Conservation (phyloP, 495 filamentous ascomycete species). For the Hypoxylon perforatum region DNA sequence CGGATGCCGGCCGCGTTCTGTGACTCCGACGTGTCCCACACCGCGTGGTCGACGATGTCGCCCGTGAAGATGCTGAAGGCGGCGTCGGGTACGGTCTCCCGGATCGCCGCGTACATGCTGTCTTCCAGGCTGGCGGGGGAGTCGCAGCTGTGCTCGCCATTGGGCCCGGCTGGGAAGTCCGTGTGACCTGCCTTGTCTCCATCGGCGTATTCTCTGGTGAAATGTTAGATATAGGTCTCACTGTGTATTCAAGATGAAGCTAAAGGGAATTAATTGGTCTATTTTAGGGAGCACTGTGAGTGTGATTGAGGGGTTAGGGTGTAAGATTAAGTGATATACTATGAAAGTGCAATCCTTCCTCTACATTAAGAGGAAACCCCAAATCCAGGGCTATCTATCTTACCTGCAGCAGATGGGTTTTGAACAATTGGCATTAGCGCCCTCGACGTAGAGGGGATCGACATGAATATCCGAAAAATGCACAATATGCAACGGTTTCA, state of each 20-base stretch:
- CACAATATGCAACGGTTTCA: constrained; percentile 61
- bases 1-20: constrained; percentile 57
- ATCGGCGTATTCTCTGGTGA: constrained; percentile 51
- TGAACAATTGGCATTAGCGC: constrained; percentile 62
- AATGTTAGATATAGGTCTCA: background rate
- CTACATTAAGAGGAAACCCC: background rate
- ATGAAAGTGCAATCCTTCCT: background rate
- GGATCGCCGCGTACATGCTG: constrained; percentile 64
- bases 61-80: constrained; percentile 60
- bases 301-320: background rate
- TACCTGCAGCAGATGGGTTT: constrained; percentile 67
- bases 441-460: constrained; percentile 62
- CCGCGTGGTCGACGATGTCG: constrained; percentile 60
- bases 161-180: constrained; percentile 55
- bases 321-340: background rate
- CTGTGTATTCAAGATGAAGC: background rate
- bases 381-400: constrained; percentile 15
- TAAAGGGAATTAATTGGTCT: background rate
- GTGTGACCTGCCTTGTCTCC: constrained; percentile 56
- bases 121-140: constrained; percentile 61
- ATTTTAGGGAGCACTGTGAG: background rate
- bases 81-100: constrained; percentile 50
- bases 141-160: constrained; percentile 64
- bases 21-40: constrained; percentile 52
- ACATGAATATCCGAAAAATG: constrained; percentile 69